phyloP scores from a whole-genome alignment of 495 filamentous ascomycete genomes.

The Penicillium odoratum region DNA sequence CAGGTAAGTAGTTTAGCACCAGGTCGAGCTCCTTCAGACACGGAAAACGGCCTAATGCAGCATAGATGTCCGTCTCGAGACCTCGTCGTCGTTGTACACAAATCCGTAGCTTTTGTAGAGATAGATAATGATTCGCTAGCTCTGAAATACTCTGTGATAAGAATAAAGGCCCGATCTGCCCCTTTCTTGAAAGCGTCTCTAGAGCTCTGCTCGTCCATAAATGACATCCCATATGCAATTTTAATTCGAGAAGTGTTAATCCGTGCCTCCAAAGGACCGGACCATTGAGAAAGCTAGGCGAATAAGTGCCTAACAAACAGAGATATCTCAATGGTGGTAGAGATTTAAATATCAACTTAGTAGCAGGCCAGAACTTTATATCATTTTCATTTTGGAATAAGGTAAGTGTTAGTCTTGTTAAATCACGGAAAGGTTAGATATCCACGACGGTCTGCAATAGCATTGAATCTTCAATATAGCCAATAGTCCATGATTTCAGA shows the following conservation, averaged over 20 bases:
- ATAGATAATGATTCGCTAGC: background rate
- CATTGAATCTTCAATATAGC: background rate
- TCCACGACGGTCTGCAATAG: background rate
- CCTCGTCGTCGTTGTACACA: too few species aligned
- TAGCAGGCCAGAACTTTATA: background rate
- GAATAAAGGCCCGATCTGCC: background rate
- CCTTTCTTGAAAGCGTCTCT: background rate
- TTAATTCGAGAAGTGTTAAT: background rate
- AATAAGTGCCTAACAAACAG: background rate
- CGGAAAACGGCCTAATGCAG: background rate
- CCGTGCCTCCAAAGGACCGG: background rate
- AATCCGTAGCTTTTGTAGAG: background rate
- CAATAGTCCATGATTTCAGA: background rate
- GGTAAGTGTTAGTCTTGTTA: background rate
- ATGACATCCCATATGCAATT: constrained; percentile 2
- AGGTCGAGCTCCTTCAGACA: background rate
- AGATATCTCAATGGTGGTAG: background rate
- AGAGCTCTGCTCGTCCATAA: background rate
- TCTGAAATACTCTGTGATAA: background rate
- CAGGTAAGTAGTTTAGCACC: background rate
- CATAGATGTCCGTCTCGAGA: background rate
- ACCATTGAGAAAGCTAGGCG: background rate
- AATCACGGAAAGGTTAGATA: background rate
- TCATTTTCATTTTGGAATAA: background rate
- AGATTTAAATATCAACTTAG: background rate